Base-by-base conservation (phyloP, 2,329 filamentous ascomycete genomes). In the Fusarium nygamai region DNA sequence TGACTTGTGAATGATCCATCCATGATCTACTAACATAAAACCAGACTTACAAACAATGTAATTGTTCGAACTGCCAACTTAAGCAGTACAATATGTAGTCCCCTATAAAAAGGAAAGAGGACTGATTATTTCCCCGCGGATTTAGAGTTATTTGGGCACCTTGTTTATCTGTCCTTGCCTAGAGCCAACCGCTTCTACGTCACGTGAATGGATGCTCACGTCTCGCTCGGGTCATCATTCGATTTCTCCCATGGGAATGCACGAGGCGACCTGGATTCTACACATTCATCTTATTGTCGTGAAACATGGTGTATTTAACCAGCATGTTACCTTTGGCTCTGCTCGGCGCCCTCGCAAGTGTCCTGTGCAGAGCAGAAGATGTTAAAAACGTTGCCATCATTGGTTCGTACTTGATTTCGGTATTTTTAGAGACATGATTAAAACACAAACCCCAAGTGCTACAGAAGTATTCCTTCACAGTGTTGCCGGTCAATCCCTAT, bases 301-400 rank as follows among this genome's bases (percentile, higher is more conserved):
- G 17, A 54, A 69, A 58, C 11, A 72, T 48, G 22, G 78, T 79
- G 78, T 62, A 58, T 54, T 17, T 61, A 47, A 48, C 64, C n/a
- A 68, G 64, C 61, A 53, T 59, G 20, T 43, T 68, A n/a, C 54
- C 41, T 27, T 53, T 79, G n/a, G 70, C 75, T 24, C 66, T 76
- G 27, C 61, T 79, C 17, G 72, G 66, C 43, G 56, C 68, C 24
- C 56, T 76, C n/a, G 69, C 70, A 39, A 61, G 51, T 51, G 67
- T 56, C 36, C 58, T 73, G 19, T 63, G 47, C 46, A 53, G 34
- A 33, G 53, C 62, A 36, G 44, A 64, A 19, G 64, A 78, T 47
- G 75, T 80, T 27, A 81, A 78, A 67, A 83, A 82, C 61, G 77
- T 83, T 53, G 82, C 82, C 34, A 81, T 83, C 24, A 82, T 83